Evolutionary conservation across 2,329 filamentous ascomycete species (phyloP).

Genomic region (Phialocephala subalpina): DNA sequence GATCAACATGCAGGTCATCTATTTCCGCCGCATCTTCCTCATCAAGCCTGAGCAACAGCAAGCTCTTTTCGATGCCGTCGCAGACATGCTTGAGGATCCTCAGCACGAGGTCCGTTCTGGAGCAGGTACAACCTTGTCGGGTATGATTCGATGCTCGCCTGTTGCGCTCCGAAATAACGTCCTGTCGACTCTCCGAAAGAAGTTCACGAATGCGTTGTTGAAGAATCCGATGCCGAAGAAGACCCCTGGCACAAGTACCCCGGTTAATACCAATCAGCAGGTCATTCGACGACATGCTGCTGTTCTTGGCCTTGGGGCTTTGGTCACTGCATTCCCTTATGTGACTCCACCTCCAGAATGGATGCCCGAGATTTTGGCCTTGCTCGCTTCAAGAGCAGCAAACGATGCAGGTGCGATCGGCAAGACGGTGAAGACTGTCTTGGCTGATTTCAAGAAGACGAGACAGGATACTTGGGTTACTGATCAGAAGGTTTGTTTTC

Average conservation of each 20-base stretch:
- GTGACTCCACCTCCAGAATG: conserved; percentile 89
- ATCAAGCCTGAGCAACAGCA: conserved; percentile 78
- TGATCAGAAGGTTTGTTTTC: conserved; percentile 84
- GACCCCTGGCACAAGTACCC: conserved; percentile 71
- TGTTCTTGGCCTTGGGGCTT: conserved; percentile 86
- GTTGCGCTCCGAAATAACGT: conserved; percentile 79
- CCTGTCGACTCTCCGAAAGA: conserved; percentile 76
- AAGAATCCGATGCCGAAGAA: conserved; percentile 90
- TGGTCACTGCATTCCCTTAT: conserved; percentile 97
- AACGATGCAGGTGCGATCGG: conserved; percentile 92
- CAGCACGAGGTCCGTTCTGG: conserved; percentile 95
- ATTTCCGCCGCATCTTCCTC: conserved; percentile 94
- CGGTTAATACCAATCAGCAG: conserved; percentile 75
- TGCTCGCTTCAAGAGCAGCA: conserved; percentile 83
- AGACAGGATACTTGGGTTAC: conserved; percentile 98
- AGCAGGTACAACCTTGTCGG: conserved; percentile 90
- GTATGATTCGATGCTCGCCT: conserved; percentile 98
- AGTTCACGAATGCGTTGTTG: conserved; percentile 80
- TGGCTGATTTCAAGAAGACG: conserved; percentile 99
- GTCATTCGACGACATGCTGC: conserved; percentile 87
- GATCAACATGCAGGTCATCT: conserved; percentile 98
- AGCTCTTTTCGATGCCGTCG: conserved; percentile 88
- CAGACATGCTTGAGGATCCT: conserved; percentile 89
- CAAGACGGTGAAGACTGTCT: conserved; percentile 91
- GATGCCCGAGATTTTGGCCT: conserved; percentile 93